Conservation (phyloP, 2,329 filamentous ascomycete genomes). For the Nannizziopsis arthrosporioides region DNA sequence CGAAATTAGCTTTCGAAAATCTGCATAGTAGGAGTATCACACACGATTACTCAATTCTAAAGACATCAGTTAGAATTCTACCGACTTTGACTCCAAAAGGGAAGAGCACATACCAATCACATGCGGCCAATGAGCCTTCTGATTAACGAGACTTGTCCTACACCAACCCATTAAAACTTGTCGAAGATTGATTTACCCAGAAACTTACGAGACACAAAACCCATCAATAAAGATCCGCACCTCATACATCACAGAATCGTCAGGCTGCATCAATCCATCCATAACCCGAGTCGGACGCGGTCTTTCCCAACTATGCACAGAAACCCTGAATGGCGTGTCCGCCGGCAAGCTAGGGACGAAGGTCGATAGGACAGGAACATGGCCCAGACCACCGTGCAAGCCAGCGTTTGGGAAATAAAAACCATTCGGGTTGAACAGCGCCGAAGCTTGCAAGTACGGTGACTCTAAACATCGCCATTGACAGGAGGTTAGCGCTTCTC, state of each 20-base stretch:
- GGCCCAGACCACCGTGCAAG: conserved; percentile 21
- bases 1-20: conserved; percentile 32
- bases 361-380: conserved; percentile 56
- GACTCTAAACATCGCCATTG: conserved; percentile 35
- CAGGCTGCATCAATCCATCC: conserved; percentile 44
- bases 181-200: background rate
- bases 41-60: conserved; percentile 29
- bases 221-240: conserved; percentile 60
- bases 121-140: conserved; percentile 42
- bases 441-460: conserved; percentile 38
- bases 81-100: background rate
- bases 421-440: conserved; percentile 24
- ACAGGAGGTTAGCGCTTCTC: background rate
- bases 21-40: conserved; percentile 4
- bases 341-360: conserved; percentile 56
- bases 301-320: conserved; percentile 60
- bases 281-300: conserved; percentile 50
- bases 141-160: conserved; percentile 47
- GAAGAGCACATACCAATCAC: conserved; percentile 37
- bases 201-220: conserved; percentile 46
- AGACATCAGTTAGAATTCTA: conserved; percentile 6
- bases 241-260: conserved; percentile 51
- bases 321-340: conserved; percentile 55
- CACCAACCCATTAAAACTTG: background rate
- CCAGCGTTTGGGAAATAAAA: conserved; percentile 16